phyloP scores from a whole-genome alignment of 257 asterid species.

The Avicennia marina region DNA sequence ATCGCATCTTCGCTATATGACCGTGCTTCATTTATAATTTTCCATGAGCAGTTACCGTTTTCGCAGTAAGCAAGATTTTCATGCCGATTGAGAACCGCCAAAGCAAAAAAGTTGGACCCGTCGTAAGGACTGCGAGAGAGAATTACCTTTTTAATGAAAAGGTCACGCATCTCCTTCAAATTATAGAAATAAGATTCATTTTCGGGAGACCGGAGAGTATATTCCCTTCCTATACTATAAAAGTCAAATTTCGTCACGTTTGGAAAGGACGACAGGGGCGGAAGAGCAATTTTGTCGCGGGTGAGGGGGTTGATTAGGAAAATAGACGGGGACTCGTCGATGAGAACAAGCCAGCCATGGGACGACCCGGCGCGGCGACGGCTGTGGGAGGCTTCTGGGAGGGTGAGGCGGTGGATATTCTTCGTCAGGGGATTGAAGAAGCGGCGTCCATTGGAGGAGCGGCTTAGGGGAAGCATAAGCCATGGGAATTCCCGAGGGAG shows the following conservation, averaged over 20 bases:
- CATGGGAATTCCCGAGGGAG: slow-evolving; percentile 80
- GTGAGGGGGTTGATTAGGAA: slow-evolving; percentile 76
- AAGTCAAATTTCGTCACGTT: slow-evolving; percentile 49
- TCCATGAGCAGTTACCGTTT: slow-evolving; percentile 47
- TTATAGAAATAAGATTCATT: slow-evolving; percentile 23
- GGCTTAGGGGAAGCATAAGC: slow-evolving; percentile 72
- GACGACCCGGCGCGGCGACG: slow-evolving; percentile 84
- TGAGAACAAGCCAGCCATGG: slow-evolving; percentile 59
- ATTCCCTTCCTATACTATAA: slow-evolving; percentile 62
- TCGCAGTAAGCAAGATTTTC: slow-evolving; percentile 60
- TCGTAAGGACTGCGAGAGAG: slow-evolving; percentile 49
- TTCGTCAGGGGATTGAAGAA: slow-evolving; percentile 44
- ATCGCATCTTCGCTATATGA: slow-evolving; percentile 61
- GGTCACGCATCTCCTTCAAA: slow-evolving; percentile 67
- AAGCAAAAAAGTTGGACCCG: slow-evolving; percentile 34
- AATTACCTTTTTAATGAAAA: slow-evolving; percentile 53
- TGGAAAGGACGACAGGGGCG: slow-evolving; percentile 55
- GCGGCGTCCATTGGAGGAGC: slow-evolving; percentile 36
- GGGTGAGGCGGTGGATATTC: slow-evolving; percentile 39
- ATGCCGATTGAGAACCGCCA: slow-evolving; percentile 41
- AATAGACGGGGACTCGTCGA: slow-evolving; percentile 65
- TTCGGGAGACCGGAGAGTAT: slow-evolving; percentile 33
- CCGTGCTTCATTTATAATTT: slow-evolving; percentile 34
- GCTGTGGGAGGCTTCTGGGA: slow-evolving; percentile 52
- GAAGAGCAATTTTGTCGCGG: slow-evolving; percentile 46